Conservation (phyloP, 305 asterid species). For the Lippia alba region DNA sequence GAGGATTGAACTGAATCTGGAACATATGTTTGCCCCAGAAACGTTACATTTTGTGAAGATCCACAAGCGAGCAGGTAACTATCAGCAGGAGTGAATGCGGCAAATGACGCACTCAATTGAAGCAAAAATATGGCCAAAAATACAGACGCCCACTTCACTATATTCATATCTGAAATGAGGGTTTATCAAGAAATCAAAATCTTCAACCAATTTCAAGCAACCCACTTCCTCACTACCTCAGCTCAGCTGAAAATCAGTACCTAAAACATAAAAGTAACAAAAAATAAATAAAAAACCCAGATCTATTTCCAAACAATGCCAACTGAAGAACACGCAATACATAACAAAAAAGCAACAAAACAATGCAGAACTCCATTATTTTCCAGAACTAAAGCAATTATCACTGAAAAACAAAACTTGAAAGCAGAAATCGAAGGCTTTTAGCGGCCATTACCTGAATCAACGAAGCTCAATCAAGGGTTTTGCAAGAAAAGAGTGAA, state of each 20-base stretch:
- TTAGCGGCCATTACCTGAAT: conserved; percentile 50
- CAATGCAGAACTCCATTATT: not conserved
- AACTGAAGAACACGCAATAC: conserved; percentile 16
- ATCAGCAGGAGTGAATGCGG: conserved; percentile 76
- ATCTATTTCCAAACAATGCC: conserved; percentile 46
- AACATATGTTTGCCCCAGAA: conserved; percentile 67
- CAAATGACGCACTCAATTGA: conserved; percentile 43
- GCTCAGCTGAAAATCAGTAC: conserved; percentile 31
- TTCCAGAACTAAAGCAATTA: not conserved
- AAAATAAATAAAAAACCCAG: conserved; percentile 37
- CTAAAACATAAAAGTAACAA: not conserved
- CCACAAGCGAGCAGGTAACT: conserved; percentile 85
- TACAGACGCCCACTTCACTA: conserved; percentile 50
- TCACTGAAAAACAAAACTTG: not conserved
- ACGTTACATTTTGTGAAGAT: conserved; percentile 80
- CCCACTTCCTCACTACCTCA: conserved; percentile 22
- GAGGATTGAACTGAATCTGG: conserved; percentile 78
- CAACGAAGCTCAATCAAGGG: conserved; percentile 40
- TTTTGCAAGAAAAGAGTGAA: conserved; percentile 34
- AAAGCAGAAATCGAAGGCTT: conserved; percentile 37
- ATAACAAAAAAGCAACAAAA: conserved; percentile 22
- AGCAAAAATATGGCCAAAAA: conserved; percentile 48
- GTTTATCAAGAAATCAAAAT: conserved; percentile 25
- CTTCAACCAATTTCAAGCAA: conserved; percentile 21
- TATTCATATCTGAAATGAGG: conserved; percentile 36